Evolutionary conservation across 352 stramenopile species (phyloP).

Genomic region (Globisporangium nunn): DNA sequence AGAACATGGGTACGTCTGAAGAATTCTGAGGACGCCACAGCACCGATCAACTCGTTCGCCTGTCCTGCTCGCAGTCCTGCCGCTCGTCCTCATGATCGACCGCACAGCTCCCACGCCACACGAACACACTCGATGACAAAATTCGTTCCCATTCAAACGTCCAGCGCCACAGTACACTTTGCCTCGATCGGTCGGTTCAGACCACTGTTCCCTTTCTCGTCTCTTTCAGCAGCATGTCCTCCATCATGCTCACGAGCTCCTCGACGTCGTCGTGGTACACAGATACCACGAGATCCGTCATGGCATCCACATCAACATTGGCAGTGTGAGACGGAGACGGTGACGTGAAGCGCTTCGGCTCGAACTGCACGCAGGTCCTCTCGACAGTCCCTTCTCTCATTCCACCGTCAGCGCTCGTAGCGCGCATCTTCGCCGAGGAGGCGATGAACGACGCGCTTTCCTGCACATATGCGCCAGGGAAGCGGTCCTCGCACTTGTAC

Average conservation of each 20-base stretch:
- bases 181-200: no score
- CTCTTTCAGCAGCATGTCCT: not conserved
- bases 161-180: not conserved
- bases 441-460: slow-evolving; percentile 2
- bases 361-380: slow-evolving; percentile 1
- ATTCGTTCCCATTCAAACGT: not conserved
- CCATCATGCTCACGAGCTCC: not conserved
- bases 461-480: slow-evolving; percentile 6
- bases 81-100: no score
- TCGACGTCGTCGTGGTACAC: not conserved
- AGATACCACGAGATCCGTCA: not conserved
- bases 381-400: not conserved
- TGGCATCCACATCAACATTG: not conserved
- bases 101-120: no score
- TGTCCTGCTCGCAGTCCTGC: no score
- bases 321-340: not conserved
- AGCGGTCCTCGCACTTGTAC: slow-evolving; percentile 7
- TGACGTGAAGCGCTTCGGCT: not conserved
- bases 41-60: no score
- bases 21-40: no score
- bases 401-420: not conserved
- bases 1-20: not conserved
- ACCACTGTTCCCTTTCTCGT: not conserved
- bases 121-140: not conserved
- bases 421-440: not conserved